These are phyloP conservation scores for Chlamydomonas eustigma DNA, from an alignment of 139 green algal species.

Conservation along the genomic window DNA sequence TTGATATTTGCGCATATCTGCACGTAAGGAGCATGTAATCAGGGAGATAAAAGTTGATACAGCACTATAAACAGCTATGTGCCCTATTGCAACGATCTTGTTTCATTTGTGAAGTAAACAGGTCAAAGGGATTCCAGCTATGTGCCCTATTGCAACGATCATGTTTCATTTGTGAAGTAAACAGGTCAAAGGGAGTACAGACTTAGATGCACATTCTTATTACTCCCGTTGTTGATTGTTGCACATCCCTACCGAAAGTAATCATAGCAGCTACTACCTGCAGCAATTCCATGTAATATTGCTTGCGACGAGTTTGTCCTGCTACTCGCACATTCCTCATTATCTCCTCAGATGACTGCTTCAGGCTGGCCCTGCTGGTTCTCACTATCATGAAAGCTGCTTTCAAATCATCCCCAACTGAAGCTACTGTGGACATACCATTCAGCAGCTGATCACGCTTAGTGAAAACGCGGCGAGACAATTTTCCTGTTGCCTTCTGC, in stretches of 20 bases:
- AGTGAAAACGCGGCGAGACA: constrained; percentile 50
- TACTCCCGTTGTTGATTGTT: too few species aligned
- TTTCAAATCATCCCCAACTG: constrained; percentile 35
- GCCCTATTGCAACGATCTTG: too few species aligned
- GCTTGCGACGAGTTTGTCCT: constrained; percentile 42
- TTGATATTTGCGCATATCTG: constrained; percentile 32
- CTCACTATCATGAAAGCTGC: constrained; percentile 33
- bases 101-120: too few species aligned
- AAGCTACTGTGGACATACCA: constrained; percentile 11
- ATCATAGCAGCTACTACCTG: too few species aligned
- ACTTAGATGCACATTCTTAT: too few species aligned
- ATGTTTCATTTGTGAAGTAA: too few species aligned
- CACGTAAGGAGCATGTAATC: constrained; percentile 18
- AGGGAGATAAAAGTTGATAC: too few species aligned
- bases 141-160: too few species aligned
- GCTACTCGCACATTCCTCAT: constrained; percentile 40
- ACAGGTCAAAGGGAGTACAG: too few species aligned
- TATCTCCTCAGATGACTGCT: constrained; percentile 39
- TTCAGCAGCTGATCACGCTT: constrained; percentile 39
- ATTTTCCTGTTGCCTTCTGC: constrained; percentile 47
- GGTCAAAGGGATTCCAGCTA: too few species aligned
- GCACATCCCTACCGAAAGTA: too few species aligned
- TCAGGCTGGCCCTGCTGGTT: constrained; percentile 29
- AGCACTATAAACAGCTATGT: too few species aligned
- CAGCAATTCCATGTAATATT: constrained; percentile 43